Evolutionary conservation across 495 filamentous ascomycete genomes (phyloP).

Genomic region (Xylaria bambusicola): DNA sequence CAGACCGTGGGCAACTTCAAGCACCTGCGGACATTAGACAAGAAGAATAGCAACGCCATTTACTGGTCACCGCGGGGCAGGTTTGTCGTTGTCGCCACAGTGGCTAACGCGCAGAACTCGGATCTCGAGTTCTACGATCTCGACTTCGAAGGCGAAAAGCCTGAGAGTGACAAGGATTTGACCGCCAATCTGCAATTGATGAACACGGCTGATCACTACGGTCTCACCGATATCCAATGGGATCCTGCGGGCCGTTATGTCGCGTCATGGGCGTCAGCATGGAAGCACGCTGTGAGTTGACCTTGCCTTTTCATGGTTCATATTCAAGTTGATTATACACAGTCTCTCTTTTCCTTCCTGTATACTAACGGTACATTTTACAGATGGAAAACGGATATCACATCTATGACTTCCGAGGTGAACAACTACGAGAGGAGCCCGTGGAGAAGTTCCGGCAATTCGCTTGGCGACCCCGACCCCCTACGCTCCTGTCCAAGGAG

Average conservation of each 20-base stretch:
- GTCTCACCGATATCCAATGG: constrained; percentile 97
- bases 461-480: constrained; percentile 87
- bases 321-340: not conserved
- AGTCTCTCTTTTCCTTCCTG: too few species aligned
- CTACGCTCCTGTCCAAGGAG: constrained; percentile 85
- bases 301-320: not conserved
- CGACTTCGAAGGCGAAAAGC: constrained; percentile 96
- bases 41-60: constrained; percentile 98
- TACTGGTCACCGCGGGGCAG: constrained; percentile 99
- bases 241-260: constrained; percentile 94
- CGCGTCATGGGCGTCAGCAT: constrained; percentile 85
- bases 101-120: constrained; percentile 86
- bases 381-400: constrained; percentile 99
- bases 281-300: constrained; percentile 85
- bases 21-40: constrained; percentile 88
- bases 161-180: constrained; percentile 87
- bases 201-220: constrained; percentile 92
- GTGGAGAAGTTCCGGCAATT: constrained; percentile 98
- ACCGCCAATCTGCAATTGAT: constrained; percentile 92
- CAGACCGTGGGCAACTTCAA: constrained; percentile 85
- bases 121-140: constrained; percentile 97
- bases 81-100: constrained; percentile 89
- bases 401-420: constrained; percentile 92
- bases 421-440: constrained; percentile 84
- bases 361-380: constrained; percentile 39